Base-by-base conservation (phyloP, 306 rosid species). In the Gynostemma pentaphyllum region DNA sequence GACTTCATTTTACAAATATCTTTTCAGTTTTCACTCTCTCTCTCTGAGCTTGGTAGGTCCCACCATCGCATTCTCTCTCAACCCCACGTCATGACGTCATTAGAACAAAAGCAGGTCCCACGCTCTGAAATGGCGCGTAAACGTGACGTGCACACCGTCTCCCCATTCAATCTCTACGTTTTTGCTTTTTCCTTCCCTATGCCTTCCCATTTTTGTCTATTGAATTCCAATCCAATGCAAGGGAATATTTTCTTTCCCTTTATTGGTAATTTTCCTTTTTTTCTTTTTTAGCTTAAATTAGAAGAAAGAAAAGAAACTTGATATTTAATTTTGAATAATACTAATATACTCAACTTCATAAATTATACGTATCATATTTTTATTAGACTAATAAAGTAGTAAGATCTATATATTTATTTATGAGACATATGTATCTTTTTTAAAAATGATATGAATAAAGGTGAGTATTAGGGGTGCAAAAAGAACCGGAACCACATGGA, bases 121-220 rank as follows among this genome's bases (percentile, higher is more conserved):
- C 76, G 75, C 85, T 67, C 80, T 68, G 53, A 63, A 41, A 0
- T 5, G 5, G 85, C 86, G 83, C 95, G 97, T 89, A 40, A 50
- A 29, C 53, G 74, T 75, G 76, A 86, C 95, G 79, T 68, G 73
- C 54, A 51, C 79, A 72, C 80, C 75, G 73, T 80, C 76, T 22
- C 1, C 1, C 44, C 52, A n/a, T n/a, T 19, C 29, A 22, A 28
- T 22, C 30, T 23, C 5, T 49, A 22, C 55, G 57, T 51, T 26
- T 51, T 9, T 0, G 18, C 12, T 26, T 7, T 3, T 23, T 67
- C 57, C 62, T 40, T 26, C 14, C 14, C n/a, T n/a, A n/a, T n/a
- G n/a, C n/a, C n/a, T n/a, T n/a, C n/a, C n/a, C n/a, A n/a, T n/a
- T n/a, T n/a, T n/a, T n/a, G n/a, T n/a, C n/a, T n/a, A n/a, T n/a